Evolutionary conservation across 2,329 filamentous ascomycete genomes (phyloP), one percentile per base, ranked within the genome.

Genomic region (Arachnomyces sp.): DNA sequence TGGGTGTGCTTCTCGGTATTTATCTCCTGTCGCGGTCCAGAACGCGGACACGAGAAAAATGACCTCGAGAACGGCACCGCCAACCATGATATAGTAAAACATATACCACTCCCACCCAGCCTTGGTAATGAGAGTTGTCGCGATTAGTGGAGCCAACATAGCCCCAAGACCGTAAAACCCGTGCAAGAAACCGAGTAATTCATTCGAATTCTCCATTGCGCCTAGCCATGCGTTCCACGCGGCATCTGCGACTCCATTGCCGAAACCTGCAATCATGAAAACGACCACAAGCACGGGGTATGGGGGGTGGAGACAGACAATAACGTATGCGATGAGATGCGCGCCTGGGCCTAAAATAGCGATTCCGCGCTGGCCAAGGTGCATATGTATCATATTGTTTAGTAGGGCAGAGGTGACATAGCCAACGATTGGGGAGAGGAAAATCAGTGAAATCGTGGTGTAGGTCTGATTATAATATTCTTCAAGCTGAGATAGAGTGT

Each of bases 21-120:
- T 67, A 5, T 61, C 61, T 2, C 70, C 80, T 0, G 72, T 77
- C 11, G 76, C 74, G 3, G 49, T 54, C 79, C 81, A 82, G 56
- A 87, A 87, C 2, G 77, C 69, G 14, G 63, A 49, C 0, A 66
- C 51, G 1, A 71, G 71, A 3, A 72, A 61, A 2, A 61, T 40
- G 3, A 81, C 57, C 51, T 84, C 79, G 15, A 81, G 44, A 2
- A 59, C 65, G 0, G 76, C 72, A 38, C 75, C 57, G 12, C 71
- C 47, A 49, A 81, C 70, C 76, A 86, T 81, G 40, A 86, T 60
- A 53, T 85, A 86, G 61, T 84, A 88, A 60, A 82, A 88, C 7
- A 67, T 65, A 51, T 81, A 85, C 84, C 84, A 90, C 1, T 66
- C 64, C 40, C 79, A 58, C 6, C 64, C 49, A 0, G 63, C 74